A percentile compares a stretch with the other conserved stretches of the same genome.
phyloP scores from a whole-genome alignment of 2,329 filamentous ascomycete species.

The Colletotrichum sp. region DNA sequence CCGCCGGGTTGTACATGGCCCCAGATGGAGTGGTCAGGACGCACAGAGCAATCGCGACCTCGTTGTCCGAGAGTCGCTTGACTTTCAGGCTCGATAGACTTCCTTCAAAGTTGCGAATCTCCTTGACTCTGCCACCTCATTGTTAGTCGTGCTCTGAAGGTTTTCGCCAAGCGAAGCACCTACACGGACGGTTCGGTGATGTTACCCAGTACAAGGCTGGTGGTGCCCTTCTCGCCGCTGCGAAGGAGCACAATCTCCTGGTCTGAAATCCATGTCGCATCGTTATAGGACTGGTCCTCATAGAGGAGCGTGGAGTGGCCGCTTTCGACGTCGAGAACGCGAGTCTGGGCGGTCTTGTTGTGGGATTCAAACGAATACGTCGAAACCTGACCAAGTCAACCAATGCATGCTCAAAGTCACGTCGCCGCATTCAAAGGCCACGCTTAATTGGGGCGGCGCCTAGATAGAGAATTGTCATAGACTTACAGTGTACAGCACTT shows the following conservation, averaged over 20 bases:
- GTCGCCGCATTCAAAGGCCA: background rate
- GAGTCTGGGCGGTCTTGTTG: conserved; percentile 70
- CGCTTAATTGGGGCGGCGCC: background rate
- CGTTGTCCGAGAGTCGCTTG: conserved; percentile 53
- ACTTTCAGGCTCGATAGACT: conserved; percentile 64
- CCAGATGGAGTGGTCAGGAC: conserved; percentile 73
- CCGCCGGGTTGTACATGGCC: conserved; percentile 69
- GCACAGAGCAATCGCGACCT: conserved; percentile 62
- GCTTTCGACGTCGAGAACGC: conserved; percentile 71
- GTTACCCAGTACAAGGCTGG: conserved; percentile 49
- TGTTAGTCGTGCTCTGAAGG: conserved; percentile 6
- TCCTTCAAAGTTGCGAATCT: conserved; percentile 55
- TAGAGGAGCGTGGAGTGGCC: conserved; percentile 71
- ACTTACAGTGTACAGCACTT: conserved; percentile 66
- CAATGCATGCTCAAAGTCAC: background rate
- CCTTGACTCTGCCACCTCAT: conserved; percentile 28
- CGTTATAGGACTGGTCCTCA: conserved; percentile 67
- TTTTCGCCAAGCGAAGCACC: conserved; percentile 20
- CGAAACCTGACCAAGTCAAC: conserved; percentile 53
- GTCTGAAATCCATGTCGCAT: conserved; percentile 79
- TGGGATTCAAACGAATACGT: conserved; percentile 84
- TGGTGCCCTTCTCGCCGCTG: conserved; percentile 50
- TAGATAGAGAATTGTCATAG: background rate
- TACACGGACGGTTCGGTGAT: conserved; percentile 43
- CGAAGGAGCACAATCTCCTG: conserved; percentile 64